Conservation (phyloP, 805 yeast species). For the Pichia pseudocactophila region DNA sequence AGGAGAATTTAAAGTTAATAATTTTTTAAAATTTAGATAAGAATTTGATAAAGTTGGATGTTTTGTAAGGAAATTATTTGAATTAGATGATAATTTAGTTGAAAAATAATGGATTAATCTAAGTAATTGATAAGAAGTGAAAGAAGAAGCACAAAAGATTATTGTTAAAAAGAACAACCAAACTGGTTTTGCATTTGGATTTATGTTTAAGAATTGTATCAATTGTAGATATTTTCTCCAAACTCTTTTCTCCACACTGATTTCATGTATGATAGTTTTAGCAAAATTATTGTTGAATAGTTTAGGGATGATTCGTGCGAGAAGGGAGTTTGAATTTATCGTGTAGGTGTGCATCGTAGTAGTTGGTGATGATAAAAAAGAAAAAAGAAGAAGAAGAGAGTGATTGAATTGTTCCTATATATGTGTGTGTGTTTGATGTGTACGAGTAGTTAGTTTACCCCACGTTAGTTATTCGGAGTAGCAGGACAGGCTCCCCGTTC, state of each 20-base stretch:
- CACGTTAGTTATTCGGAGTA: no score
- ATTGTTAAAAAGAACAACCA: constrained; percentile 25
- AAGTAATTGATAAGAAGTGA: constrained; percentile 18
- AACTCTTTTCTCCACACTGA: constrained; percentile 7
- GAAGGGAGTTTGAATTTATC: no score
- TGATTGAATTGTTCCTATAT: no score
- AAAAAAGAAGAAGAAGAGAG: no score
- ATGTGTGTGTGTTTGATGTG: no score
- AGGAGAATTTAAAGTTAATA: not conserved
- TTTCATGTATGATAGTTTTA: not conserved
- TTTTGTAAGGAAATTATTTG: not conserved
- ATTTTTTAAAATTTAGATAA: not conserved
- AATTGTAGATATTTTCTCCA: constrained; percentile 13
- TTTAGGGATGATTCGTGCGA: no score
- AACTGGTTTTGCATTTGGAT: constrained; percentile 27
- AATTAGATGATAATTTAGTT: constrained; percentile 5
- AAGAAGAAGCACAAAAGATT: constrained; percentile 17
- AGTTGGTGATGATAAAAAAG: no score
- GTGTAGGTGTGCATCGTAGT: no score
- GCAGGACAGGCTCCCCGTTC: no score
- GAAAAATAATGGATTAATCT: constrained; percentile 18
- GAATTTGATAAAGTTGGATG: constrained; percentile 4
- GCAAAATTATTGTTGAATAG: not conserved
- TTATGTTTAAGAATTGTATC: constrained; percentile 19
- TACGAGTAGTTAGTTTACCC: no score